Evolutionary conservation across 2,329 filamentous ascomycete genomes (phyloP), one percentile per base, ranked within the genome.

Genomic region (Camptophora hylomeconis): DNA sequence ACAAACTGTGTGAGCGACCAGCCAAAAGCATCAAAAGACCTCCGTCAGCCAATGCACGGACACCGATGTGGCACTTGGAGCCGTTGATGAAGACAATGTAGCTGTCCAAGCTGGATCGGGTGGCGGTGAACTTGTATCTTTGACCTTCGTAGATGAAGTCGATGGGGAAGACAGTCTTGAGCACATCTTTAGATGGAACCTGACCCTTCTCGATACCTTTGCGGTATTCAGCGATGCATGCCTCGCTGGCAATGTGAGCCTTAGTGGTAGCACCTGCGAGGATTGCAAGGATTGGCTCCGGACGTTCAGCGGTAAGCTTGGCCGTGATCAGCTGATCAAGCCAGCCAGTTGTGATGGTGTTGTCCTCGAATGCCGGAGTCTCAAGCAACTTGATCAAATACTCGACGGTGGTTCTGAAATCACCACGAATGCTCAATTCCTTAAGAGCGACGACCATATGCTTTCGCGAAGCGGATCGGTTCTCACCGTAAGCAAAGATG

Each of bases 401-500:
- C 57, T 98, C 89, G 32, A 98, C 87, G 1, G 89, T 98, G 30
- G 89, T 98, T 52, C 86, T 73, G 72, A 98, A 98, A 57, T 98
- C 89, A 70, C 89, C 89, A 61, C 89, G 89, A 66, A 98, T 98
- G 64, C 87, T 98, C 60, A 98, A 61, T 61, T 98, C 89, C 68
- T 98, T 98, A 52, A 98, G 63, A 10, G 89, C 89, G 45, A 98
- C 80, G 44, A 98, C 86, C 89, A 98, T 98, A 66, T 98, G 92
- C 60, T 98, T 98, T 44, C 89, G 69, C 15, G 89, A 98, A 15
- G 89, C 86, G 28, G 84, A 79, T 56, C 89, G 77, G 65, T 92
- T 98, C 68, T 98, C 89, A 37, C 89, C 89, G 47, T 95, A 98
- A 29, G 89, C 92, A 57, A 98, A 98, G 46, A 98, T 98, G 61